Percentiles rank a stretch among this genome's conserved stretches.
These are phyloP conservation scores for Russula olivacea DNA, from an alignment of 768 basidiomycete genomes.

Conservation along the genomic window DNA sequence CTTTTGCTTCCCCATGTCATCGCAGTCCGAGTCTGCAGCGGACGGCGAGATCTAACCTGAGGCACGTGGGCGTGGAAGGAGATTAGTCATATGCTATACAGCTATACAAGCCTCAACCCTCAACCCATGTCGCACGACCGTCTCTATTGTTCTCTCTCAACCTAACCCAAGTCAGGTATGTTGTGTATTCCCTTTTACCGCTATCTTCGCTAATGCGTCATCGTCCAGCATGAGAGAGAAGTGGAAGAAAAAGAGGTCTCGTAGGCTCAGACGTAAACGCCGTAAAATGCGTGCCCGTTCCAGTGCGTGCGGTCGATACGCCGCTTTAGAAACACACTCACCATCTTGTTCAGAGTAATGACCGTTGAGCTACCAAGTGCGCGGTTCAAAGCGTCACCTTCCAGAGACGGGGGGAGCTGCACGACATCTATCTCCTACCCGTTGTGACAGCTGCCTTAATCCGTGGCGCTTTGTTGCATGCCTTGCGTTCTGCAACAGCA, in stretches of 20 bases:
- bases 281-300: constrained; percentile 96
- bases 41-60: neutral
- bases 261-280: constrained; percentile 89
- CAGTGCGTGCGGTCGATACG: constrained; percentile 50
- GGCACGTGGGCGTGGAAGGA: constrained; percentile 22
- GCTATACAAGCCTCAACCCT: constrained; percentile 32
- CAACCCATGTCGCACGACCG: neutral
- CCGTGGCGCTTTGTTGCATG: constrained; percentile 15
- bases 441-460: constrained; percentile 1
- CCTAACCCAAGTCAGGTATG: constrained; percentile 22
- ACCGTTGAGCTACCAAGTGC: constrained; percentile 14
- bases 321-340: constrained; percentile 1
- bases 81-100: constrained; percentile 35
- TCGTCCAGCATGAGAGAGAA: constrained; percentile 82
- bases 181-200: neutral
- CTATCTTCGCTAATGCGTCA: neutral
- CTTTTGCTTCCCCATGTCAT: constrained; percentile 37
- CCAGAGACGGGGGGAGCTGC: neutral
- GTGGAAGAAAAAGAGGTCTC: constrained; percentile 95
- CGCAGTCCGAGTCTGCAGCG: neutral
- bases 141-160: constrained; percentile 20
- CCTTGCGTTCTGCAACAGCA: constrained; percentile 9
- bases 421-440: neutral
- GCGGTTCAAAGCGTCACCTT: constrained; percentile 13
- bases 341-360: constrained; percentile 33